Evolutionary conservation across 1,284 basidiomycete genomes (phyloP).

Genomic region (Tilletia setariae): DNA sequence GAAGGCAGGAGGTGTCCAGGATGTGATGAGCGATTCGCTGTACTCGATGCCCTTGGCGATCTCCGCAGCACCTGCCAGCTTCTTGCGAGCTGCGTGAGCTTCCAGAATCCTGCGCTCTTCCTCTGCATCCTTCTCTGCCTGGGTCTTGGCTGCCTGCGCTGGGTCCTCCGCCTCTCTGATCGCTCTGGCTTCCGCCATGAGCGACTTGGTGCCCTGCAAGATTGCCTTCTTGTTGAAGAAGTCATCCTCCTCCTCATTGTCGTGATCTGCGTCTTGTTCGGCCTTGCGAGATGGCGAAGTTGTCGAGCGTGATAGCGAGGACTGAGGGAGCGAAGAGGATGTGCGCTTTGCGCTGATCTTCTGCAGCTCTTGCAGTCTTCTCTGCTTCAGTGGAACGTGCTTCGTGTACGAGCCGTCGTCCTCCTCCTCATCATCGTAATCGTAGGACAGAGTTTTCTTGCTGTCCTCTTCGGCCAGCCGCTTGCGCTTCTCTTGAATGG

Average conservation of each 20-base stretch:
- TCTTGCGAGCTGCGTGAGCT: slow-evolving; percentile 83
- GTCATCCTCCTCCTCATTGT: slow-evolving; percentile 63
- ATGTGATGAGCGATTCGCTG: slow-evolving; percentile 78
- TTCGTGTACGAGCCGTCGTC: slow-evolving; percentile 67
- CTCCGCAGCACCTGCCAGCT: slow-evolving; percentile 86
- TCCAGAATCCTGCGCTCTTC: slow-evolving; percentile 84
- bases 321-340: neutral
- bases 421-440: slow-evolving; percentile 55
- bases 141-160: slow-evolving; percentile 66
- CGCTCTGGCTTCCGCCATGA: slow-evolving; percentile 56
- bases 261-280: neutral
- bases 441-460: slow-evolving; percentile 37
- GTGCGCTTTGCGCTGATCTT: slow-evolving; percentile 44
- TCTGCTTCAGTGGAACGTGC: slow-evolving; percentile 73
- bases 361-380: slow-evolving; percentile 74
- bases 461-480: slow-evolving; percentile 23
- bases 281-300: too few relatives aligned
- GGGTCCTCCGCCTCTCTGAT: slow-evolving; percentile 69
- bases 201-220: slow-evolving; percentile 63
- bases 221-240: slow-evolving; percentile 63
- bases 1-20: slow-evolving; percentile 83
- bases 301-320: neutral
- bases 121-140: slow-evolving; percentile 78
- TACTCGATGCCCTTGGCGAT: slow-evolving; percentile 88
- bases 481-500: slow-evolving; percentile 8